Conservation (phyloP, 371 early-diverging fungal genomes). For the Vavraia culicis region DNA sequence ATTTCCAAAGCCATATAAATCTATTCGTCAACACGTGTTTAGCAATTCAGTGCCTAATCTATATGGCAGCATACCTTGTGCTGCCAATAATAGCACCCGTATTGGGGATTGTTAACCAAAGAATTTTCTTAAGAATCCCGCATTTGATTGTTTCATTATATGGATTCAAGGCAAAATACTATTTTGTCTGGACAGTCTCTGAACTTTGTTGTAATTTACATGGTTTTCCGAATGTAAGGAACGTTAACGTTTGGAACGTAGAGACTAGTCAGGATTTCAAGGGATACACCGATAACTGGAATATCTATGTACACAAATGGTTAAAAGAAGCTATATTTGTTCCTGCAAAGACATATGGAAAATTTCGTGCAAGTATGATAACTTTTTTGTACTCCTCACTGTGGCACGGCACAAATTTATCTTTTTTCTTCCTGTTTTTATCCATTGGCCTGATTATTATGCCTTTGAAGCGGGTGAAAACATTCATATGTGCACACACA, state of each 20-base stretch:
- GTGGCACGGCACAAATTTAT: slow-evolving; percentile 28
- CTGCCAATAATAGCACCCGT: too few species aligned
- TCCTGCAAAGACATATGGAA: slow-evolving; percentile 6
- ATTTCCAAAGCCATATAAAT: too few species aligned
- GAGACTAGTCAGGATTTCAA: slow-evolving; percentile 24
- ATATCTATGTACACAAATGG: slow-evolving; percentile 23
- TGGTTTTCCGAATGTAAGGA: slow-evolving; percentile 9
- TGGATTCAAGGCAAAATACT: slow-evolving; percentile 20
- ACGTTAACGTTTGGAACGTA: slow-evolving; percentile 27
- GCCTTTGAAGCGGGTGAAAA: slow-evolving; percentile 10
- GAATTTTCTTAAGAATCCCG: too few species aligned
- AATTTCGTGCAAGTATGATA: slow-evolving; percentile 19
- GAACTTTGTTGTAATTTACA: slow-evolving; percentile 19
- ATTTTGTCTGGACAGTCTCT: slow-evolving; percentile 34
- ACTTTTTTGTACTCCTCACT: slow-evolving; percentile 26
- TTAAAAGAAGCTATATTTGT: slow-evolving; percentile 29
- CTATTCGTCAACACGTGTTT: too few species aligned
- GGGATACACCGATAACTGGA: slow-evolving; percentile 30
- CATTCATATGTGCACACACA: slow-evolving; percentile 2
- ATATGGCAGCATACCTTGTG: too few species aligned
- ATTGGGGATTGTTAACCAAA: too few species aligned
- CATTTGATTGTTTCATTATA: too few species aligned
- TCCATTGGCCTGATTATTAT: slow-evolving; percentile 15
- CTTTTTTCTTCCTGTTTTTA: slow-evolving; percentile 31
- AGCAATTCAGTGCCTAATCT: too few species aligned